phyloP scores from a whole-genome alignment of 768 basidiomycete genomes.

The Coprinellus micaceus region DNA sequence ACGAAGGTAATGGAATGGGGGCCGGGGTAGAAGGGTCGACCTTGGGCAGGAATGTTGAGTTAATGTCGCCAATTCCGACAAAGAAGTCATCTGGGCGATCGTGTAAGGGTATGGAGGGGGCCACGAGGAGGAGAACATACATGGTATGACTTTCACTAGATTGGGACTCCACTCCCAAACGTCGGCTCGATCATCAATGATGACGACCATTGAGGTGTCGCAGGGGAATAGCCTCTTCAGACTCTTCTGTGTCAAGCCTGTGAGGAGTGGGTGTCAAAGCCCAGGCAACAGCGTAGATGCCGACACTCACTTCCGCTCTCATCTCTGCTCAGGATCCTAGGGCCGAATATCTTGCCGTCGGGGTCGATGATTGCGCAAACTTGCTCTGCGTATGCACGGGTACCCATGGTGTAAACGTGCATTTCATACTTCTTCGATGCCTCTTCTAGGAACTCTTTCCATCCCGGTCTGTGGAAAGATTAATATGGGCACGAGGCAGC shows the following conservation, averaged over 20 bases:
- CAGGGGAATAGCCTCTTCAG: slow-evolving; percentile 91
- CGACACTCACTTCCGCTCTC: slow-evolving; percentile 86
- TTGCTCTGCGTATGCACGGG: slow-evolving; percentile 92
- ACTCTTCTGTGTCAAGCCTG: slow-evolving; percentile 91
- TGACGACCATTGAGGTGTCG: slow-evolving; percentile 97
- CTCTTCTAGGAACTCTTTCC: slow-evolving; percentile 69
- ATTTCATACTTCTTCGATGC: slow-evolving; percentile 86
- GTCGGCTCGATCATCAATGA: slow-evolving; percentile 97
- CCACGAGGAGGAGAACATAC: slow-evolving; percentile 39
- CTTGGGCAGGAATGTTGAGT: slow-evolving; percentile 89
- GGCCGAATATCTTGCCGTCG: slow-evolving; percentile 77
- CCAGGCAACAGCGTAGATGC: slow-evolving; percentile 9
- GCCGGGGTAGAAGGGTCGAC: slow-evolving; percentile 49
- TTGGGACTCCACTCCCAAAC: slow-evolving; percentile 99
- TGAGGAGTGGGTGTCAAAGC: slow-evolving; percentile 13
- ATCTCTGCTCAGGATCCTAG: slow-evolving; percentile 86
- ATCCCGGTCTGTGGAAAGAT: slow-evolving; percentile 60
- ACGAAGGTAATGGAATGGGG: slow-evolving; percentile 22
- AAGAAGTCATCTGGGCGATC: slow-evolving; percentile 84
- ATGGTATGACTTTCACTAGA: slow-evolving; percentile 94
- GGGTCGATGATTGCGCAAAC: slow-evolving; percentile 95
- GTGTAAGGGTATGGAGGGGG: slow-evolving; percentile 14
- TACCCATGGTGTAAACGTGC: slow-evolving; percentile 99
- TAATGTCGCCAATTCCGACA: slow-evolving; percentile 97
- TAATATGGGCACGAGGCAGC: slow-evolving; percentile 9